phyloP scores from a whole-genome alignment of 495 filamentous ascomycete species.

The Venustampulla echinocandica region DNA sequence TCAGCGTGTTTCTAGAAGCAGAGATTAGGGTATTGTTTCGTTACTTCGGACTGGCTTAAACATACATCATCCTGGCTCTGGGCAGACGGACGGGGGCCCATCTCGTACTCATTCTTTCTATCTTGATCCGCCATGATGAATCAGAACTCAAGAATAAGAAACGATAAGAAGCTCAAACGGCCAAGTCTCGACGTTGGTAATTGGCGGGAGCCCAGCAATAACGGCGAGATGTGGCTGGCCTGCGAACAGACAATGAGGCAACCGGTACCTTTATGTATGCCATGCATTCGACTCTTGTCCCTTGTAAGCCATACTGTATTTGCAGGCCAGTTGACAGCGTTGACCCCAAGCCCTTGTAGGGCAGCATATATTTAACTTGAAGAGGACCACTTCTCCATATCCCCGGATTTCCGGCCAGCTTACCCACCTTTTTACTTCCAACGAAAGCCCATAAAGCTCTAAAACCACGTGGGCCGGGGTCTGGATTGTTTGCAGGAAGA shows the following conservation, averaged over 20 bases:
- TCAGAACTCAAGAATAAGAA: too few species aligned
- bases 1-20: conserved; percentile 20
- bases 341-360: too few species aligned
- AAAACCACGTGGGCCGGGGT: not conserved
- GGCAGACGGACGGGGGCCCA: too few species aligned
- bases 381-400: not conserved
- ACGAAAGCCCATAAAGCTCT: not conserved
- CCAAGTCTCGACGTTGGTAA: too few species aligned
- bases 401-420: conserved; percentile 23
- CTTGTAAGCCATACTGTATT: too few species aligned
- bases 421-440: conserved; percentile 4
- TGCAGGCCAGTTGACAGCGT: too few species aligned
- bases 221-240: too few species aligned
- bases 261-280: conserved; percentile 9
- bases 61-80: conserved; percentile 2
- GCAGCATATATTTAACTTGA: too few species aligned
- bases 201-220: too few species aligned
- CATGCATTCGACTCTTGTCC: conserved; percentile 4
- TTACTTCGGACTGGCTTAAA: not conserved
- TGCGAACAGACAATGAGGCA: not conserved
- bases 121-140: too few species aligned
- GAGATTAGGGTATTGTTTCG: conserved; percentile 1
- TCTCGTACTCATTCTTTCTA: too few species aligned
- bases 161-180: too few species aligned
- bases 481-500: not conserved